Base-by-base conservation (phyloP, 2,329 filamentous ascomycete species). In the Aspergillus sp. region DNA sequence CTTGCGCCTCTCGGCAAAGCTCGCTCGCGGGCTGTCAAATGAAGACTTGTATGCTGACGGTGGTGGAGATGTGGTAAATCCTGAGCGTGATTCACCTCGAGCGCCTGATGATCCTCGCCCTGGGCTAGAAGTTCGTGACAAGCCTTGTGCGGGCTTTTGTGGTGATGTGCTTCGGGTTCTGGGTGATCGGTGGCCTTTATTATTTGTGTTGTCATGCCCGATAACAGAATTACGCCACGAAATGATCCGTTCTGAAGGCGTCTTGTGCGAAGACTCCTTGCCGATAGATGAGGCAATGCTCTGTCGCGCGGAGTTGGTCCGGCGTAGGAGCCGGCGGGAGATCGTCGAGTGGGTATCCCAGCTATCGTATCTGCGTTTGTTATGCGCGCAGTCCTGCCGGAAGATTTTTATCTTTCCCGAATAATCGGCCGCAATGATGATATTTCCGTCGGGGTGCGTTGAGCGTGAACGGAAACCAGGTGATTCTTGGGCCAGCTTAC, bases 401-500 rank as follows among this genome's bases (percentile, higher is more conserved):
- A 97, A 97, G 0, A 98, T 89, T 71, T 97, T 97, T 76, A 99
- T 95, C 24, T 86, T 85, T 37, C 95, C 95, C 0, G 86, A 87
- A 66, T 91, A 91, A 71, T 97, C 93, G 2, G 93, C 90, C 0
- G 93, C 96, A 50, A 98, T 85, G 56, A 99, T 88, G 61, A 99
- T 97, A 67, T 96, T 91, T 24, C 95, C 95, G 59, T 88, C 87
- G 14, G 80, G 78, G 70, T 99, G 95, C 15, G 83, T 83, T 6
- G 87, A 89, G 15, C 92, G 86, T 11, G 90, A 83, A 37, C 93
- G 75, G 67, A 96, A 96, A 0, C 88, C 86, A 0, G 92, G 90
- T 1, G 87, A 90, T 65, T 90, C 88, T 57, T 89, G 86, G 0
- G 84, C 84, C 61, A 69, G 63, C 49, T 76, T 79, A 56, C 69